Evolutionary conservation across 305 asterid species (phyloP), one percentile per base, ranked within the genome.

Genomic region (Fraxinus greggii): DNA sequence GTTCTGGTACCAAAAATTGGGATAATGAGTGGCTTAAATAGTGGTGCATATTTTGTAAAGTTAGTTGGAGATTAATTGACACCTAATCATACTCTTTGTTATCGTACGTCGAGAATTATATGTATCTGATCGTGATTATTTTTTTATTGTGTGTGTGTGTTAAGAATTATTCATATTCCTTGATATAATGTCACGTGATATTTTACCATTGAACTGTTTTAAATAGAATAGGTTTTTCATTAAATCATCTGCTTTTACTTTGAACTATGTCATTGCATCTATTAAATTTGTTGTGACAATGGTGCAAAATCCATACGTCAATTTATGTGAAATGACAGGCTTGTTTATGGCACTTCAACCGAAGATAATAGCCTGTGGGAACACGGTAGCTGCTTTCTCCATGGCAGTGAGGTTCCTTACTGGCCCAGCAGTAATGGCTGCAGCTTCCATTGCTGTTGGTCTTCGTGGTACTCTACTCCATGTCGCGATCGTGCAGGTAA

Each of bases 401-500:
- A 90, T 90, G 92, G 91, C 90, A 0, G 89, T 90, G 31, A 84
- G 92, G 82, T 90, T 90, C 80, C 84, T 90, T n/a, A 85, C 89
- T 3, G 92, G 92, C 24, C 92, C 92, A 7, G 92, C 89, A 24
- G 91, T 90, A n/a, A 90, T 90, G 92, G 91, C 92, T 29, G 91
- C 89, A 42, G 89, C 92, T 70, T 90, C 92, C 72, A 77, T 90
- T 65, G 87, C 88, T 3, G 88, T 89, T 67, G 92, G 92, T 45
- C 90, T 89, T 17, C 92, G 91, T 35, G 92, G 92, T 69, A 85
- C 89, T 33, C 92, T 90, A 63, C 88, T 90, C 32, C 92, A 85
- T 80, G 84, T 90, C 9, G 92, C 89, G 35, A 90, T 90, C 24
- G 92, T 90, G 4, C 92, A 90, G 92, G 92, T 89, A 81, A 19